These are phyloP conservation scores for Rhododendron mucronatum DNA, from an alignment of 148 eudicot genomes.

Conservation along the genomic window DNA sequence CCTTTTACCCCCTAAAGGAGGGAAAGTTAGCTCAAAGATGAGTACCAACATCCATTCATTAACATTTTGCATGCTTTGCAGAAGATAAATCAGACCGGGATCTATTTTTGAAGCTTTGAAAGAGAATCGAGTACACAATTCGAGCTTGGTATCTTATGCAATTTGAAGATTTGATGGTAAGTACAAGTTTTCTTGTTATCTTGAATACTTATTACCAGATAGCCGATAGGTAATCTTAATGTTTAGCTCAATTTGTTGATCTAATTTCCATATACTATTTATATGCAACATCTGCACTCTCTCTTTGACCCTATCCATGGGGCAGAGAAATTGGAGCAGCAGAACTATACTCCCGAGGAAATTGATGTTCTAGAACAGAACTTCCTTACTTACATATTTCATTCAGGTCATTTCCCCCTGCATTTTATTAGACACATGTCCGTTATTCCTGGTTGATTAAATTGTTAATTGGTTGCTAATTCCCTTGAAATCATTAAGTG, in stretches of 20 bases:
- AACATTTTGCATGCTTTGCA: slow-evolving; percentile 18
- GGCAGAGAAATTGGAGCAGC: slow-evolving; percentile 80
- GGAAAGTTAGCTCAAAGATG: neutral
- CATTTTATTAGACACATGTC: neutral
- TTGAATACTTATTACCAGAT: neutral
- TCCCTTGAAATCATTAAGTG: neutral
- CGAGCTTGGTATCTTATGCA: slow-evolving; percentile 84
- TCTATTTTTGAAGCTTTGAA: slow-evolving; percentile 76
- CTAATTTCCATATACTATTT: neutral
- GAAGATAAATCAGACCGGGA: slow-evolving; percentile 55
- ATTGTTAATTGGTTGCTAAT: neutral
- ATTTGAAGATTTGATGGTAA: slow-evolving; percentile 83
- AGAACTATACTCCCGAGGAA: slow-evolving; percentile 60
- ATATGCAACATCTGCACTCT: slow-evolving; percentile 74
- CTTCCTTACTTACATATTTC: slow-evolving; percentile 67
- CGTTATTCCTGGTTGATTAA: neutral
- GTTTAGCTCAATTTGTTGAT: neutral
- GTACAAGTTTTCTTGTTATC: neutral
- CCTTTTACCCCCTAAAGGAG: neutral
- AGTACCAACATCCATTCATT: neutral
- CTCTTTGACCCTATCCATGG: slow-evolving; percentile 91
- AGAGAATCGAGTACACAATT: slow-evolving; percentile 78
- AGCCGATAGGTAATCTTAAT: neutral
- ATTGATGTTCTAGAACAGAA: slow-evolving; percentile 83
- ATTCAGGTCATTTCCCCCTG: slow-evolving; percentile 46